Percentiles rank a stretch among this genome's conserved stretches.
These are phyloP conservation scores for Chalciporus pseudorubinellus DNA, from an alignment of 768 basidiomycete species.

Conservation along the genomic window DNA sequence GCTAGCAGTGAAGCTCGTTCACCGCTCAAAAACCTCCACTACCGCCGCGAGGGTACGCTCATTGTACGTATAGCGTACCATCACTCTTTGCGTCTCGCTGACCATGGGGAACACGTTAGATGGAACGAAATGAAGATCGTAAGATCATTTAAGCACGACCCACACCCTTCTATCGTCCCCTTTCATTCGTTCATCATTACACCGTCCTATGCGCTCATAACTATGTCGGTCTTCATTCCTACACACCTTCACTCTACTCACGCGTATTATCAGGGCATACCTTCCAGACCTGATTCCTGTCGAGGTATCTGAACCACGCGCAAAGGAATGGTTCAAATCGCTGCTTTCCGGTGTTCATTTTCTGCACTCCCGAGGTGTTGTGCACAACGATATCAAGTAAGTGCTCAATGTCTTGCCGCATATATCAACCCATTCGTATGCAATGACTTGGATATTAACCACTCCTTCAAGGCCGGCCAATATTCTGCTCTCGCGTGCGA, in stretches of 20 bases:
- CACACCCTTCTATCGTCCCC: slow-evolving; percentile 88
- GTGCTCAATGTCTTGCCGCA: slow-evolving; percentile 23
- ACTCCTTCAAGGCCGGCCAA: slow-evolving; percentile 72
- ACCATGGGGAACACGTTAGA: slow-evolving; percentile 37
- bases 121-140: slow-evolving; percentile 99
- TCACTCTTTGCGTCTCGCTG: slow-evolving; percentile 1
- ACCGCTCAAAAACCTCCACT: slow-evolving; percentile 74
- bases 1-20: slow-evolving; percentile 92
- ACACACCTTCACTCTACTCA: slow-evolving; percentile 6
- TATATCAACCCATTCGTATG: neutral
- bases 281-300: slow-evolving; percentile 87
- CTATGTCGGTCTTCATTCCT: slow-evolving; percentile 61
- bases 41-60: slow-evolving; percentile 89
- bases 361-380: slow-evolving; percentile 78
- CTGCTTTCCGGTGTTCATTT: slow-evolving; percentile 83
- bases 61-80: slow-evolving; percentile 49
- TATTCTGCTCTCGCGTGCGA: slow-evolving; percentile 76
- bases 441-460: neutral
- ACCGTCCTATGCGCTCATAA: slow-evolving; percentile 84
- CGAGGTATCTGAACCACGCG: slow-evolving; percentile 75
- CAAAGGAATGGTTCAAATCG: slow-evolving; percentile 77
- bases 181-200: slow-evolving; percentile 95
- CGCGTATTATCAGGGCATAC: slow-evolving; percentile 59
- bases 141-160: slow-evolving; percentile 74
- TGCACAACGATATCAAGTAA: slow-evolving; percentile 94